phyloP scores from a whole-genome alignment of 139 green algal genomes.

The Zygnema cylindricum region DNA sequence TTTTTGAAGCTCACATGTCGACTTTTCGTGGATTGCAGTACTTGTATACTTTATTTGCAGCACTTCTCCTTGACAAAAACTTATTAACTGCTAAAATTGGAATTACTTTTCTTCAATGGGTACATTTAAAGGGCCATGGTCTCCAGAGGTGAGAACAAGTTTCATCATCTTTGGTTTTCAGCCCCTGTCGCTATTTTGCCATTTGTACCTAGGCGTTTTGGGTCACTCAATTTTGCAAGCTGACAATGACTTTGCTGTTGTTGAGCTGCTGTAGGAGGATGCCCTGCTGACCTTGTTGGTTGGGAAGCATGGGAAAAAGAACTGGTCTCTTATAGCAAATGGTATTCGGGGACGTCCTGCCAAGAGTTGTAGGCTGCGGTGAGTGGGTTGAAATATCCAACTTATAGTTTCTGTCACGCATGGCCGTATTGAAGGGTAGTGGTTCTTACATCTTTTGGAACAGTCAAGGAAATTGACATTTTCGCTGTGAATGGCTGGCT shows the following conservation, averaged over 20 bases:
- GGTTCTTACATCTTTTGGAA: background rate
- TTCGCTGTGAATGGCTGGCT: too few relatives aligned
- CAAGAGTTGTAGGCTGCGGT: conserved; percentile 83
- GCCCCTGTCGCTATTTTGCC: background rate
- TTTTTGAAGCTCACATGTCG: too few relatives aligned
- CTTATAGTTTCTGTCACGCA: background rate
- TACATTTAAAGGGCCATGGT: conserved; percentile 79
- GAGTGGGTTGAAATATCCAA: background rate
- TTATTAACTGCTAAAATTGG: too few relatives aligned
- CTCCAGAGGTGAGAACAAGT: conserved; percentile 58
- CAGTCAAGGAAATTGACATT: background rate
- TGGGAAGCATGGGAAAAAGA: conserved; percentile 66
- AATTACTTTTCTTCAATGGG: too few relatives aligned
- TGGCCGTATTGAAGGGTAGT: background rate
- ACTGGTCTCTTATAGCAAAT: conserved; percentile 84
- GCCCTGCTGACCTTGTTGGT: conserved; percentile 69
- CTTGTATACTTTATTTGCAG: too few relatives aligned
- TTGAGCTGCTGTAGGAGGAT: conserved; percentile 66
- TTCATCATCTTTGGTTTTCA: background rate
- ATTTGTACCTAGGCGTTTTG: background rate
- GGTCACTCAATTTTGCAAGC: background rate
- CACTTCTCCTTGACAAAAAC: too few relatives aligned
- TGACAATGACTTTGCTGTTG: background rate
- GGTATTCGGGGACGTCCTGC: conserved; percentile 77
- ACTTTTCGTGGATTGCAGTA: too few relatives aligned